phyloP scores from a whole-genome alignment of 176 grass and related monocot genomes.

The Juncus effusus region DNA sequence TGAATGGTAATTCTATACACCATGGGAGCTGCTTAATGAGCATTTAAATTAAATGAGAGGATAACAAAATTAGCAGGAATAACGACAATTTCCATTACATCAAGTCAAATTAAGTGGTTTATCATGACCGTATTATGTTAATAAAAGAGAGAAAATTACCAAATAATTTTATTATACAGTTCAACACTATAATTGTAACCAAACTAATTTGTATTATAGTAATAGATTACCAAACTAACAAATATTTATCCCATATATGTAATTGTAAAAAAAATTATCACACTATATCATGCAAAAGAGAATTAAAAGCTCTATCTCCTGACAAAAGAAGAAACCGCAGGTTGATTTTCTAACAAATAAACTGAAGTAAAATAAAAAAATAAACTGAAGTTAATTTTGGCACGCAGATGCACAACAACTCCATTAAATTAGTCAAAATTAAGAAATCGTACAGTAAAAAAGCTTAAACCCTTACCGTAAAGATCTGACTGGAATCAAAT shows the following conservation, averaged over 20 bases:
- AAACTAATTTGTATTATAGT: neutral
- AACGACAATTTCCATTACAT: neutral
- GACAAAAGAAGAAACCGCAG: neutral
- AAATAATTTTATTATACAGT: neutral
- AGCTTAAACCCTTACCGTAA: constrained; percentile 23
- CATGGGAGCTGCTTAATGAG: neutral
- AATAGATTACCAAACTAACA: neutral
- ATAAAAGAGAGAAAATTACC: neutral
- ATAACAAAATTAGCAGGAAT: neutral
- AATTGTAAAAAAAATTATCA: no score
- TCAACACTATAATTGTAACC: neutral
- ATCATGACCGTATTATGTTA: neutral
- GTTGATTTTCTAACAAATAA: neutral
- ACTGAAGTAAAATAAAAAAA: neutral
- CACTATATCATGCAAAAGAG: no score
- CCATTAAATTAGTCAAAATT: neutral
- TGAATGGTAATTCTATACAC: neutral
- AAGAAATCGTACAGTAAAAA: neutral
- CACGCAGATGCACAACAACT: neutral
- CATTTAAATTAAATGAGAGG: neutral
- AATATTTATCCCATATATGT: neutral
- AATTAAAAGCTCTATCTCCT: neutral
- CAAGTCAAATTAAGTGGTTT: neutral
- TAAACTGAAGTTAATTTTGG: neutral
- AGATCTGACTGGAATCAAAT: neutral